Evolutionary conservation across 441 rosid species (phyloP).

Genomic region (Mallotus japonicus): DNA sequence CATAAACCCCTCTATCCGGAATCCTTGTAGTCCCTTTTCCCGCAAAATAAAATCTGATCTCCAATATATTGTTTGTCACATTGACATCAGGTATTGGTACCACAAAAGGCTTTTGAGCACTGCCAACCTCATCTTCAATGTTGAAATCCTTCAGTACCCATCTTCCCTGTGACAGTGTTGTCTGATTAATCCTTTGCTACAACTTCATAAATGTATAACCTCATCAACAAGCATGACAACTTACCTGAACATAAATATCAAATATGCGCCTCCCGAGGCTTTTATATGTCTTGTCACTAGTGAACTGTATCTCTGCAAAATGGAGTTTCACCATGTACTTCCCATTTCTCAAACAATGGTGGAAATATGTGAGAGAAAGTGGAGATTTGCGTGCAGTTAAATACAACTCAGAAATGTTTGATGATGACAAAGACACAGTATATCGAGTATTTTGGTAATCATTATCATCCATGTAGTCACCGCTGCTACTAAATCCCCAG

Average conservation of each 20-base stretch:
- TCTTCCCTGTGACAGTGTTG: constrained; percentile 27
- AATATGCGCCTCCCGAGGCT: constrained; percentile 64
- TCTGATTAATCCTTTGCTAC: neutral
- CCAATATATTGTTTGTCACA: constrained; percentile 32
- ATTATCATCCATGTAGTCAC: constrained; percentile 74
- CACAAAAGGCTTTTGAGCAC: constrained; percentile 27
- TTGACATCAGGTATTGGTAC: constrained; percentile 19
- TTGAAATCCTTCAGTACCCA: constrained; percentile 30
- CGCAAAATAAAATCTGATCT: constrained; percentile 38
- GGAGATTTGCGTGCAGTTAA: constrained; percentile 55
- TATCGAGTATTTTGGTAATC: constrained; percentile 65
- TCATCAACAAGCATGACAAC: neutral
- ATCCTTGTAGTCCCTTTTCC: constrained; percentile 40
- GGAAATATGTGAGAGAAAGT: constrained; percentile 59
- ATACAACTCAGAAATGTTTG: constrained; percentile 39
- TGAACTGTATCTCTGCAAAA: constrained; percentile 57
- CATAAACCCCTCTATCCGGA: constrained; percentile 34
- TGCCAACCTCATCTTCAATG: constrained; percentile 28
- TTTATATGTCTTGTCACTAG: constrained; percentile 35
- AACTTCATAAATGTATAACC: neutral
- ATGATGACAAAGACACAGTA: constrained; percentile 25
- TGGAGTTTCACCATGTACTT: constrained; percentile 46
- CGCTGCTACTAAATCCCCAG: constrained; percentile 86
- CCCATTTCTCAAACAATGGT: constrained; percentile 60
- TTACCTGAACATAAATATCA: constrained; percentile 63